phyloP scores from a whole-genome alignment of 192 early-diverging fungal genomes.

The Dimargaris xerosporica region DNA sequence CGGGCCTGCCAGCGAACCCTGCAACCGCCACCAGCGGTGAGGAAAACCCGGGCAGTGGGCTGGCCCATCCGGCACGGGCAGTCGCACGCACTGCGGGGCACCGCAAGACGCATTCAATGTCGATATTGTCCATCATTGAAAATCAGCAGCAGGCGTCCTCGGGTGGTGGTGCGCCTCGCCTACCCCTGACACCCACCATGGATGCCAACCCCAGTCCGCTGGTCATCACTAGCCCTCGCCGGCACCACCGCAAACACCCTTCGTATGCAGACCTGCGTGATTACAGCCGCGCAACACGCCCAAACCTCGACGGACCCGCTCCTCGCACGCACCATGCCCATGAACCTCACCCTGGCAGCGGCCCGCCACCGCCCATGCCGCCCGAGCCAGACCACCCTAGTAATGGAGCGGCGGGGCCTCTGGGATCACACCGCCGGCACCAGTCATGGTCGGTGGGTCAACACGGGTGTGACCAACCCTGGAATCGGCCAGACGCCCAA shows the following conservation, averaged over 20 bases:
- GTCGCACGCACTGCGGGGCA: no score
- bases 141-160: background rate
- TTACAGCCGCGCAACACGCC: no score
- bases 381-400: background rate
- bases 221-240: no score
- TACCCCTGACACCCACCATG: background rate
- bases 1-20: background rate
- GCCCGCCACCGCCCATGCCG: background rate
- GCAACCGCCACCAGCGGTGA: no score
- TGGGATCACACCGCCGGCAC: slow-evolving; percentile 10
- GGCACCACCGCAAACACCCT: background rate
- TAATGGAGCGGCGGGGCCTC: background rate
- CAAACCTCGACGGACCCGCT: no score
- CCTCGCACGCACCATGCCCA: no score
- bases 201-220: no score
- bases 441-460: slow-evolving; percentile 11
- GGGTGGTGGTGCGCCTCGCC: background rate
- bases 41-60: no score
- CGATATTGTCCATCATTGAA: background rate
- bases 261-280: background rate
- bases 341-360: no score
- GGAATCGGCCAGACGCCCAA: background rate
- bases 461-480: no score
- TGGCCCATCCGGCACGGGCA: no score
- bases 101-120: slow-evolving; percentile 10